Percentiles rank a stretch among this genome's conserved stretches.
Conservation (phyloP, 176 grass and related monocot genomes). For the Aegilops umbellulata region DNA sequence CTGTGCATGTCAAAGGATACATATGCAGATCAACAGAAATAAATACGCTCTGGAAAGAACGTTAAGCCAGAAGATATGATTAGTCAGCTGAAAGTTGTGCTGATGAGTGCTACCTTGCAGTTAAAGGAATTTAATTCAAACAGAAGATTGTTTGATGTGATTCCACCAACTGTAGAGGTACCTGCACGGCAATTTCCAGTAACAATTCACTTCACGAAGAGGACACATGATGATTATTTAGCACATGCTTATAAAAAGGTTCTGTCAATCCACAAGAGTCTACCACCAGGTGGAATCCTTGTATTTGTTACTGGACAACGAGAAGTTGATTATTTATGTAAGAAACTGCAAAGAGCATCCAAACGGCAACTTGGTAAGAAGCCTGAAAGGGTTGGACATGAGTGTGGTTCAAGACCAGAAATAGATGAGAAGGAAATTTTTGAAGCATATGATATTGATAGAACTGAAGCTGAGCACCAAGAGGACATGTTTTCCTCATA, state of each 20-base stretch:
- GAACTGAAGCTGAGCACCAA: slow-evolving; percentile 43
- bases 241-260: slow-evolving; percentile 88
- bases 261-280: slow-evolving; percentile 79
- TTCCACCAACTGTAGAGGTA: slow-evolving; percentile 65
- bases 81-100: slow-evolving; percentile 55
- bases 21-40: slow-evolving; percentile 43
- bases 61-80: background rate
- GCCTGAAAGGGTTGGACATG: slow-evolving; percentile 23
- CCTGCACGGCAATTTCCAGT: slow-evolving; percentile 86
- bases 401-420: slow-evolving; percentile 40
- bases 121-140: slow-evolving; percentile 83
- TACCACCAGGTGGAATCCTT: slow-evolving; percentile 83
- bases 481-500: slow-evolving; percentile 56
- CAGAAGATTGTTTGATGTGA: slow-evolving; percentile 72
- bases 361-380: slow-evolving; percentile 37
- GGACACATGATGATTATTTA: slow-evolving; percentile 78
- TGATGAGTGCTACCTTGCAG: slow-evolving; percentile 94
- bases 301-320: slow-evolving; percentile 91
- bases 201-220: slow-evolving; percentile 77
- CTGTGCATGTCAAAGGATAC: slow-evolving; percentile 44
- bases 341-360: slow-evolving; percentile 62
- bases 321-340: slow-evolving; percentile 84
- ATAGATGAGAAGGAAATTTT: slow-evolving; percentile 60
- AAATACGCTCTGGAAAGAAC: slow-evolving; percentile 39
- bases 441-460: slow-evolving; percentile 74